Percentiles rank a stretch among this genome's conserved stretches.
Conservation (phyloP, 129 eudicot species). For the Artemisia argyi region DNA sequence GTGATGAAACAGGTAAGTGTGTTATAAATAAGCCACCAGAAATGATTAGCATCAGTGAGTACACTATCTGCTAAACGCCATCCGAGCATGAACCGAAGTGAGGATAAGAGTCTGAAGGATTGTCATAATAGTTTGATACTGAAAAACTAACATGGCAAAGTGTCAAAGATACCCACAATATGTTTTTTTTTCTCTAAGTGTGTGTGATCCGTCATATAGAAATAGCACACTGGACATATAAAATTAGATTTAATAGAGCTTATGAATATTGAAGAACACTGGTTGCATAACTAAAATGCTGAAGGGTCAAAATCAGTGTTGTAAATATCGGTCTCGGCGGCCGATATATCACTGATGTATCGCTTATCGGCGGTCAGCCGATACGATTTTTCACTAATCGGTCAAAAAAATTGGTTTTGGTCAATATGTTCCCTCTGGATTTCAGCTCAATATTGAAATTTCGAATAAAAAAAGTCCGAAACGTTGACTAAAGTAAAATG, state of each 20-base stretch:
- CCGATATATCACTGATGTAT: too few species aligned
- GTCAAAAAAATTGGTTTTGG: too few species aligned
- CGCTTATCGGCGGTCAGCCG: too few species aligned
- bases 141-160: background rate
- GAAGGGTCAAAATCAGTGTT: background rate
- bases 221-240: background rate
- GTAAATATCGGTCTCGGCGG: too few species aligned
- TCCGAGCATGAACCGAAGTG: conserved; percentile 4
- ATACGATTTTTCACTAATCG: too few species aligned
- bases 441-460: background rate
- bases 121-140: background rate
- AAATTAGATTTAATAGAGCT: background rate
- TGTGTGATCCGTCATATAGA: background rate
- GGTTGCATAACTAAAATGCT: too few species aligned
- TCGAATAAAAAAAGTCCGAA: background rate
- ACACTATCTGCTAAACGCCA: conserved; percentile 15
- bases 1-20: background rate
- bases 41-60: background rate
- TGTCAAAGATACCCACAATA: background rate
- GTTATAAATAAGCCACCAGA: background rate
- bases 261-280: background rate
- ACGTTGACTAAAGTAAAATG: background rate
- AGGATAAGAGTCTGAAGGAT: conserved; percentile 4
- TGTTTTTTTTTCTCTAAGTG: background rate
- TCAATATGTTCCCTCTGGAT: background rate